These are phyloP conservation scores for Monosporascus ibericus DNA, from an alignment of 2,329 filamentous ascomycete species.

Conservation along the genomic window DNA sequence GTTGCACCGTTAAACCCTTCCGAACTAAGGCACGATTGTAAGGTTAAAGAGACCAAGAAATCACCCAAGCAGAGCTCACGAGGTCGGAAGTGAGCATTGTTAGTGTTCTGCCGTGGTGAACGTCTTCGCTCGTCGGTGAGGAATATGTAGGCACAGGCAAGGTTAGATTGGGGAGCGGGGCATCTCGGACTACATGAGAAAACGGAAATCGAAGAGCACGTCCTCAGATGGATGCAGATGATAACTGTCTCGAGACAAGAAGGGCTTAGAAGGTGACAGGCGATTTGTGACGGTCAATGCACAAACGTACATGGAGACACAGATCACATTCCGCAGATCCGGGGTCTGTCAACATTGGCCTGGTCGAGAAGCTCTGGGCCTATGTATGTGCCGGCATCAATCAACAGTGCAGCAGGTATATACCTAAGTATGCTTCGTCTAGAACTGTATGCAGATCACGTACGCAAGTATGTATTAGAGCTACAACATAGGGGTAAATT, in stretches of 20 bases:
- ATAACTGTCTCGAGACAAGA: too few relatives aligned
- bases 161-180: background rate
- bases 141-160: background rate
- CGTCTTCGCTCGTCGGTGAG: background rate
- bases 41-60: background rate
- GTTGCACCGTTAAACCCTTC: too few relatives aligned
- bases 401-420: too few relatives aligned
- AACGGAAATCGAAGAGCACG: background rate
- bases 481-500: background rate
- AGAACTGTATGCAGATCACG: too few relatives aligned
- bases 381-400: too few relatives aligned
- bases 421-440: too few relatives aligned
- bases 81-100: background rate
- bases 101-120: background rate
- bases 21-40: too few relatives aligned
- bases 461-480: too few relatives aligned
- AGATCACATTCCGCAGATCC: background rate
- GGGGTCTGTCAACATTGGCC: background rate
- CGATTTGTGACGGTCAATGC: background rate
- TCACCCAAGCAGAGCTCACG: background rate
- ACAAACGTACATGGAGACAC: background rate
- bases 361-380: background rate
- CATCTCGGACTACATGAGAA: too few relatives aligned
- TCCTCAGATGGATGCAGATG: background rate
- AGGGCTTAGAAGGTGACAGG: background rate